These are phyloP conservation scores for Nicotiana obtusifolia DNA, from an alignment of 257 asterid genomes.

Conservation along the genomic window DNA sequence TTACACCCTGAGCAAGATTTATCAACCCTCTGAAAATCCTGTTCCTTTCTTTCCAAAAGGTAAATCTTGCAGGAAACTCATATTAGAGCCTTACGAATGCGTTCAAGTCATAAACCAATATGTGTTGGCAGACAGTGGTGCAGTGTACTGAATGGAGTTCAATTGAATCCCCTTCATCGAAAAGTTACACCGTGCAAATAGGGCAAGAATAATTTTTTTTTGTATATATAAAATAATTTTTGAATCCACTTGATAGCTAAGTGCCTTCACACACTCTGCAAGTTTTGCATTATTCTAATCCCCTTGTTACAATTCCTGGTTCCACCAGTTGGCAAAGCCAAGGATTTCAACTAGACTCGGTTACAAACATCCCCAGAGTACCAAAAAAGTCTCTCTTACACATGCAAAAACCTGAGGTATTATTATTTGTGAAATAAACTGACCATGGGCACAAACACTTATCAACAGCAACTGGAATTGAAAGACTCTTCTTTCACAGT, in stretches of 20 bases:
- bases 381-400: background rate
- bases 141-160: background rate
- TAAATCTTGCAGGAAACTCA: background rate
- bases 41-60: background rate
- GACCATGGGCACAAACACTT: background rate
- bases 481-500: background rate
- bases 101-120: background rate
- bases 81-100: background rate
- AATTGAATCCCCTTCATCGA: background rate
- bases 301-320: background rate
- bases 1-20: background rate
- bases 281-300: background rate
- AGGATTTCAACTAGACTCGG: background rate
- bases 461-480: background rate
- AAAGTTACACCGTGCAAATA: background rate
- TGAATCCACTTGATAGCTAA: background rate
- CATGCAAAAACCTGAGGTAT: background rate
- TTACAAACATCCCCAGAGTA: background rate
- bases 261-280: background rate
- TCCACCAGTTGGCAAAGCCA: background rate
- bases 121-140: background rate
- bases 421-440: background rate
- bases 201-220: background rate
- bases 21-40: background rate
- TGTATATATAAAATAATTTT: too few species aligned